Conservation (phyloP, 441 rosid species). For the Metrosideros polymorpha region DNA sequence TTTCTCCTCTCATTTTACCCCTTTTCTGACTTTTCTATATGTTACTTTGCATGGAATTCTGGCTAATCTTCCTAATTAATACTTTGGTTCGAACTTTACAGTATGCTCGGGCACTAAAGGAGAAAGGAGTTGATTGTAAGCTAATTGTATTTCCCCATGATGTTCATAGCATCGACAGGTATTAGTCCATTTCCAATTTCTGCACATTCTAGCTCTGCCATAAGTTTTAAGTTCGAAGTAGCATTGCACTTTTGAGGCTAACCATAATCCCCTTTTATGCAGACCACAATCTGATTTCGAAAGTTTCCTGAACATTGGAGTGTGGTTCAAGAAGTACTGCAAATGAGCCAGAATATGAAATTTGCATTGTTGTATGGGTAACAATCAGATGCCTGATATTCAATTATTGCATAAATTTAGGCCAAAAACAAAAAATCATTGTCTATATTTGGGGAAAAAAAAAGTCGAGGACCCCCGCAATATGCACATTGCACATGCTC, state of each 20-base stretch:
- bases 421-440: not conserved
- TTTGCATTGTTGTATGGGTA: not conserved
- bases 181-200: not conserved
- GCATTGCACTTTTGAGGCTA: not conserved
- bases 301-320: slow-evolving; percentile 72
- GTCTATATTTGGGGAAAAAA: not conserved
- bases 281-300: slow-evolving; percentile 85
- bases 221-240: not conserved
- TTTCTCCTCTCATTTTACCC: not conserved
- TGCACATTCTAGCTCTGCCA: not conserved
- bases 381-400: not conserved
- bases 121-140: slow-evolving; percentile 77
- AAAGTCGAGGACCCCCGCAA: not conserved
- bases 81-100: slow-evolving; percentile 14
- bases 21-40: not conserved
- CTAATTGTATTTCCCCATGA: slow-evolving; percentile 61
- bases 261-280: slow-evolving; percentile 21
- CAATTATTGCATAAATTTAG: not conserved
- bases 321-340: slow-evolving; percentile 83
- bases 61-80: not conserved
- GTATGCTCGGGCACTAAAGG: slow-evolving; percentile 77
- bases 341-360: slow-evolving; percentile 13
- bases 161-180: slow-evolving; percentile 66
- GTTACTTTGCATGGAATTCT: not conserved
- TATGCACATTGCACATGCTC: not conserved